These are phyloP conservation scores for Epichloe festucae DNA, from an alignment of 2,329 filamentous ascomycete species.

Conservation along the genomic window DNA sequence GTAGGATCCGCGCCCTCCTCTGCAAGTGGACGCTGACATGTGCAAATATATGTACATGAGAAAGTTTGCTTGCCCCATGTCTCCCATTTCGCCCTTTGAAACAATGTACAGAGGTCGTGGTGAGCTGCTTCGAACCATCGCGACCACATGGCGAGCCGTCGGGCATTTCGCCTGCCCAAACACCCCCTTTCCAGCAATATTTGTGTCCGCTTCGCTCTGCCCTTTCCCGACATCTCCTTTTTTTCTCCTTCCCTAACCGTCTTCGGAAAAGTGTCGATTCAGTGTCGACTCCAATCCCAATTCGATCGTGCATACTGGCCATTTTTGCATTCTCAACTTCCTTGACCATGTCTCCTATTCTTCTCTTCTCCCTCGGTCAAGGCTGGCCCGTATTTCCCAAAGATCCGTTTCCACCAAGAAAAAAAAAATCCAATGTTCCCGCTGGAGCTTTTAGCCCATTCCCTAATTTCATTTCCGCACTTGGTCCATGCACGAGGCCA, in stretches of 20 bases:
- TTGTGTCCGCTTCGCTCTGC: not conserved
- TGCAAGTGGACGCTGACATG: not conserved
- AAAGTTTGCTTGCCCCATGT: not conserved
- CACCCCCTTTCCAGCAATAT: not conserved
- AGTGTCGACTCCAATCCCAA: not conserved
- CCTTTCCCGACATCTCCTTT: not conserved
- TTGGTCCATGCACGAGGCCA: slow-evolving; percentile 8
- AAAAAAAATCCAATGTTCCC: slow-evolving; percentile 1
- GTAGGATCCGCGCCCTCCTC: not conserved
- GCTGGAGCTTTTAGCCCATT: not conserved
- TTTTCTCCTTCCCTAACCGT: not conserved
- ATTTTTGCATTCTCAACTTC: slow-evolving; percentile 21
- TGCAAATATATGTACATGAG: not conserved
- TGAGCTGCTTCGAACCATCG: slow-evolving; percentile 10
- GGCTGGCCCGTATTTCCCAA: slow-evolving; percentile 15
- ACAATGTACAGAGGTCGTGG: slow-evolving; percentile 19
- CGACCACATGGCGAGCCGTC: not conserved
- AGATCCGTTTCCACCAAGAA: slow-evolving; percentile 15
- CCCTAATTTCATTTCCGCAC: slow-evolving; percentile 7
- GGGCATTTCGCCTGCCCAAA: not conserved
- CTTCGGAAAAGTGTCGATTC: not conserved
- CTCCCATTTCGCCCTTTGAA: slow-evolving; percentile 7
- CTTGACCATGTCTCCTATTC: slow-evolving; percentile 6
- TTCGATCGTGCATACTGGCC: slow-evolving; percentile 6
- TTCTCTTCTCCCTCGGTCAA: slow-evolving; percentile 6